Evolutionary conservation across 2,329 filamentous ascomycete species (phyloP), one percentile per base, ranked within the genome.

Genomic region (Fusarium nurragi): DNA sequence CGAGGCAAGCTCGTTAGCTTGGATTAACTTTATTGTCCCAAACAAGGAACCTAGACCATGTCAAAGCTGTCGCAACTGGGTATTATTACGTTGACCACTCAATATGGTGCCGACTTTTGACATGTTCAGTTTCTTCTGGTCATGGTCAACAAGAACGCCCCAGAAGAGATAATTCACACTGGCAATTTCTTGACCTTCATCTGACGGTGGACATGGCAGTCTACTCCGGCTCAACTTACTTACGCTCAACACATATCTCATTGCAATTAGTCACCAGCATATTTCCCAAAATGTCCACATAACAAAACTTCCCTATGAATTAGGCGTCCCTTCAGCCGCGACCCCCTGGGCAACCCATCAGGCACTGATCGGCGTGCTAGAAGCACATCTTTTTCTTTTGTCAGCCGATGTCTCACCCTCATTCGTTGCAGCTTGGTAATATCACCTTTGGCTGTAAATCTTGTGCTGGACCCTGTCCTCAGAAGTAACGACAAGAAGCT

Each of bases 281-380:
- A 21, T 47, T 52, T 41, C 56, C 56, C 25, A 48, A 38, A 18
- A 30, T 22, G 28, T 37, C n/a, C 13, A 41, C 22, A 50, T 40
- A 21, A 13, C 14, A 45, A 23, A 19, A 25, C 36, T 41, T 38
- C 28, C 25, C n/a, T 10, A 19, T 25, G 23, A 14, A 34, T 32
- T 49, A 18, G 16, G 25, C 37, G 28, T 34, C 57, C 38, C 36
- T 52, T 26, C 47, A 64, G 34, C 28, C 43, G 32, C 55, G 46
- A 37, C 44, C 52, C 38, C n/a, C 18, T 37, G 16, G 11, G 21
- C n/a, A 49, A 48, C 34, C 22, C 39, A 36, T 34, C 43, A 36
- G 46, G 62, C 19, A 57, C 53, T 65, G 61, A 62, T 65, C 56
- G 32, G 54, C 67, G 51, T 64, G 52, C 52, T 55, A 59, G 59